Evolutionary conservation across 2,329 filamentous ascomycete species (phyloP).

Genomic region (Neopestalotiopsis rosae): DNA sequence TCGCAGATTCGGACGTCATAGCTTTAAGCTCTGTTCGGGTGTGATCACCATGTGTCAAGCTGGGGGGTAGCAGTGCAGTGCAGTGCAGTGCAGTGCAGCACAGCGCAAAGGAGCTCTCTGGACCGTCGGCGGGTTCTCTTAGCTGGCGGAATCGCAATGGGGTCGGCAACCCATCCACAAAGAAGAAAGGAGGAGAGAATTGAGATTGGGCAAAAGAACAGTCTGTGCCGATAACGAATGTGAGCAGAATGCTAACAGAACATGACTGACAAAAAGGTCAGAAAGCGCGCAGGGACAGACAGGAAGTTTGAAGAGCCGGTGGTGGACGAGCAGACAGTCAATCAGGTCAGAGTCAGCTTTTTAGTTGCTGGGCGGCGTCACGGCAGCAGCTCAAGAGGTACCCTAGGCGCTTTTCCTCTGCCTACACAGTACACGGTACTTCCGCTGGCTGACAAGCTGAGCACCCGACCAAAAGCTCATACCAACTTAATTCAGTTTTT

Average conservation of each 20-base stretch:
- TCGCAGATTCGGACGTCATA: constrained; percentile 35
- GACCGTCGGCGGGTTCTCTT: constrained; percentile 19
- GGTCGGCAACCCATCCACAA: constrained; percentile 14
- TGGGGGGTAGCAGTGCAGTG: constrained; percentile 25
- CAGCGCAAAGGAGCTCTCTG: not conserved
- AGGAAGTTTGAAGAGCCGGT: not conserved
- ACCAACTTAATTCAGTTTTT: not conserved
- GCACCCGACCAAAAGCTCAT: constrained; percentile 5
- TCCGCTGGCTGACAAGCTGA: not conserved
- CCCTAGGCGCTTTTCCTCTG: not conserved
- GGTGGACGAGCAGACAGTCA: not conserved
- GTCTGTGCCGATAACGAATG: constrained; percentile 10
- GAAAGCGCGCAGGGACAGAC: constrained; percentile 7
- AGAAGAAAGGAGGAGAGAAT: not conserved
- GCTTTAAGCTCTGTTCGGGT: constrained; percentile 21
- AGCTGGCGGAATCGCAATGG: constrained; percentile 24
- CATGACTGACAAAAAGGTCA: not conserved
- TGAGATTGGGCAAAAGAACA: not conserved
- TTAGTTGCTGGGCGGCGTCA: constrained; percentile 4
- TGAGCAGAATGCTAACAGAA: constrained; percentile 4
- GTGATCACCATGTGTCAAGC: constrained; percentile 16
- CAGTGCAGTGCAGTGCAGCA: not conserved
- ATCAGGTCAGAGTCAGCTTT: constrained; percentile 7
- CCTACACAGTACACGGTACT: not conserved
- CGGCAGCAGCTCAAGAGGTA: not conserved